Evolutionary conservation across 1,284 basidiomycete species (phyloP), one percentile per base, ranked within the genome.

Genomic region (Mycosarcoma maydis): DNA sequence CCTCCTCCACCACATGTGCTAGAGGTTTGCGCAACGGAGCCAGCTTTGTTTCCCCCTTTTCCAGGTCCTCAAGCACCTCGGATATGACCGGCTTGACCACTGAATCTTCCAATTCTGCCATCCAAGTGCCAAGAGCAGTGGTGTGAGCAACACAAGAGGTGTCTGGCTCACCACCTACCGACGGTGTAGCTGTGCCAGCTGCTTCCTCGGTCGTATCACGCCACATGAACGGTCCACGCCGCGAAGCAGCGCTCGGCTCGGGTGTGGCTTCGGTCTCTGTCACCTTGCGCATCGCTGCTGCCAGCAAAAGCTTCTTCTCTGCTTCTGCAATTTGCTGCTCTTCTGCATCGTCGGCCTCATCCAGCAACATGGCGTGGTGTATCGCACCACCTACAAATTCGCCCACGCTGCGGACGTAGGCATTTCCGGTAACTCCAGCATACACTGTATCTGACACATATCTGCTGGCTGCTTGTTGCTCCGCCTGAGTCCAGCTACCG

Each of bases 301-400:
- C 54, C 30, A 53, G 3, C 27, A 40, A 10, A 2, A 58, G 41
- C 17, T 33, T 9, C 23, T 24, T 39, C 32, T 66, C 62, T 14
- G 62, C 62, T 26, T 58, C 51, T 11, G 43, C 55, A 8, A 51
- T 42, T 14, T 32, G 50, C 32, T 49, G 41, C 32, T 64, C 60
- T n/a, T 56, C 34, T 14, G 16, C 67, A 16, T 70, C 67, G 34
- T 70, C 67, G 0, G 40, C 51, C 23, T 55, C 56, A 24, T 67
- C 48, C 27, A 60, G 52, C 27, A 61, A 34, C 42, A 71, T 50
- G 11, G 62, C 57, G 13, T 52, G 68, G 36, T 36, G 62, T 54
- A 40, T 44, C 3, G 75, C 76, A 1, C 75, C 72, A 14, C 42
- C 41, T 3, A 73, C 68, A 52, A 78, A 78, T 11, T 72, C 73